These are phyloP conservation scores for Fusarium continuum DNA, from an alignment of 2,329 filamentous ascomycete genomes.

Conservation along the genomic window DNA sequence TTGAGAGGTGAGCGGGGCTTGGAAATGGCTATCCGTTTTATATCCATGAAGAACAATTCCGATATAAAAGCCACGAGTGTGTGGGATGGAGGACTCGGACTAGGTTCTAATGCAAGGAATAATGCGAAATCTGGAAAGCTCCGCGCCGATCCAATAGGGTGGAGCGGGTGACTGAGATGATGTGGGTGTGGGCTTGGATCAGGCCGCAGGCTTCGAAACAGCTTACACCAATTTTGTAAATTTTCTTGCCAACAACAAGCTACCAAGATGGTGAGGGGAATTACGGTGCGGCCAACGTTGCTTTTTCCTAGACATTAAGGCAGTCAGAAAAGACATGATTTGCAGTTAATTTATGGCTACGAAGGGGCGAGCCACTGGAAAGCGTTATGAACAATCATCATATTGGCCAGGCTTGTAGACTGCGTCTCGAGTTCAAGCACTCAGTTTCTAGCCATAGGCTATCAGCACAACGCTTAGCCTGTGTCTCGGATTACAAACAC, in stretches of 20 bases:
- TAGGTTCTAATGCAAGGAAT: slow-evolving; percentile 6
- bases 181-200: background rate
- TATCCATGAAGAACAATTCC: background rate
- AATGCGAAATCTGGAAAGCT: slow-evolving; percentile 5
- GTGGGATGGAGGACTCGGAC: background rate
- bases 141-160: slow-evolving; percentile 13
- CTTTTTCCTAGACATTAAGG: background rate
- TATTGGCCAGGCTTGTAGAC: too few species aligned
- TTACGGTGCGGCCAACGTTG: background rate
- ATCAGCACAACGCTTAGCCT: background rate
- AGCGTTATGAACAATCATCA: background rate
- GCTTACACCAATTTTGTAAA: background rate
- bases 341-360: background rate
- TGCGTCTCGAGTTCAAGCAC: background rate
- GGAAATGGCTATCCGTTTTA: background rate
- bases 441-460: background rate
- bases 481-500: slow-evolving; percentile 2
- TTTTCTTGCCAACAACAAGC: background rate
- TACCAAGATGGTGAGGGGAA: background rate
- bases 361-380: background rate
- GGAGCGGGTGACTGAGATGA: background rate
- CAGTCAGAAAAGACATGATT: background rate
- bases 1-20: background rate
- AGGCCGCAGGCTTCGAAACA: slow-evolving; percentile 1
- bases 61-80: background rate